These are phyloP conservation scores for Plectosphaerella cucumerina DNA, from an alignment of 2,329 filamentous ascomycete species.

Conservation along the genomic window DNA sequence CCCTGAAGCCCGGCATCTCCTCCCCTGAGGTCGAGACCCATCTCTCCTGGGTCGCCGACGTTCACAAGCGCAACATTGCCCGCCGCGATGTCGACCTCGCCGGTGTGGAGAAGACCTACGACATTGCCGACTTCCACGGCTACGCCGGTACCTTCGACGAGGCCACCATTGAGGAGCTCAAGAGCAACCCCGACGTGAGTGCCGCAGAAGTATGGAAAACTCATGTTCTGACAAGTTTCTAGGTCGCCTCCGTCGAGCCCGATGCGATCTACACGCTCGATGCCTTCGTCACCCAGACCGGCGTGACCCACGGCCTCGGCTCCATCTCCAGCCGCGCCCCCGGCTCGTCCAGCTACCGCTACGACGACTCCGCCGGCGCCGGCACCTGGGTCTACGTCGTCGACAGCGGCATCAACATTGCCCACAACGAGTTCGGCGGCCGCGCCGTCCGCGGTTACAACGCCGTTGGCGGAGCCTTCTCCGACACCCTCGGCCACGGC, in stretches of 20 bases:
- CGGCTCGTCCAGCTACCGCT: slow-evolving; percentile 21
- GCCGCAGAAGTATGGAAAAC: too few species aligned
- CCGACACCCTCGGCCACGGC: slow-evolving; percentile 35
- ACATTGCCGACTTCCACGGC: slow-evolving; percentile 28
- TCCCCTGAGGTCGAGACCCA: slow-evolving; percentile 23
- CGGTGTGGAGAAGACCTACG: slow-evolving; percentile 13
- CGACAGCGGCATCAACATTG: slow-evolving; percentile 31
- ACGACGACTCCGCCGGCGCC: slow-evolving; percentile 27
- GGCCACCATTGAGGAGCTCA: slow-evolving; percentile 34
- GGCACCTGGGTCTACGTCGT: slow-evolving; percentile 35
- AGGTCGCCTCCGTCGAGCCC: slow-evolving; percentile 8
- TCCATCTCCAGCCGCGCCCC: slow-evolving; percentile 31
- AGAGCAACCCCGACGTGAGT: slow-evolving; percentile 34
- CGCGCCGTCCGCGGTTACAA: slow-evolving; percentile 12
- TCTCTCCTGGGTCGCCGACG: slow-evolving; percentile 18
- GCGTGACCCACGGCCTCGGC: slow-evolving; percentile 38
- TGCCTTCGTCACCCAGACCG: slow-evolving; percentile 22
- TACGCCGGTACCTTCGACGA: slow-evolving; percentile 38
- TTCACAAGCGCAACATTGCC: slow-evolving; percentile 27
- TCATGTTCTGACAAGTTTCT: slow-evolving; percentile 7
- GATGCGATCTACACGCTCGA: slow-evolving; percentile 6
- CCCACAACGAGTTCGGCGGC: slow-evolving; percentile 30
- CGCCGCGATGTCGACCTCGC: slow-evolving; percentile 28
- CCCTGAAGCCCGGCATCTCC: slow-evolving; percentile 31
- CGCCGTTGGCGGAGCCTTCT: slow-evolving; percentile 20